Base-by-base conservation (phyloP, 1,284 basidiomycete species). In the Ustilago nuda region DNA sequence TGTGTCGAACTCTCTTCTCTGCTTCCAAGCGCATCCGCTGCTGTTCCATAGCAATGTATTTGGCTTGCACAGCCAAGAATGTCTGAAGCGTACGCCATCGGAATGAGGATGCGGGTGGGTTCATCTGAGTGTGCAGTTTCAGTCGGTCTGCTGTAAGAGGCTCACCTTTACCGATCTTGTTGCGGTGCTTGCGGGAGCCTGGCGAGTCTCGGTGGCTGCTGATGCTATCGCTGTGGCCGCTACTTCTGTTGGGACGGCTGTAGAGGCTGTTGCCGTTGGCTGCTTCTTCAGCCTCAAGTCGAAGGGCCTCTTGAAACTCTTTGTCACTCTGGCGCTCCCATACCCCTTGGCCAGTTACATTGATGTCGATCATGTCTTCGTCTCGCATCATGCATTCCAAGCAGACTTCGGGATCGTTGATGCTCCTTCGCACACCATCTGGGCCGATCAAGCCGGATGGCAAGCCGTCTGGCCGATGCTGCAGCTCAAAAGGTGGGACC, bases 371-470 rank as follows among this genome's bases (percentile, higher is more conserved):
- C 92, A 99, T 94, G 85, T 99, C 96, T 84, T 96, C 92, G 87
- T 99, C 96, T 50, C 96, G 92, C 96, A 99, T 99, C 82, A 97
- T 94, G 86, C 96, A 99, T 87, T 99, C 96, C 55, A 98, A 89
- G 82, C 96, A 99, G 50, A 98, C 88, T 86, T 98, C 95, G n/a
- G 79, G 82, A 52, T 85, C 84, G 46, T 80, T 83, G 63, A 81
- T 65, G 57, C 77, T 82, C 9, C 72, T 64, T 15, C 79, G 73
- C n/a, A 83, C 70, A 32, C 82, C 82, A 52, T 83, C 79, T 39
- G 82, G 79, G 2, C 82, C 82, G 39, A 81, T 78, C 52, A 83
- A 50, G 19, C 73, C 81, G 1, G 80, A 78, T 2, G 79, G 82
- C 15, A 84, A 67, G 3, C 82, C 83, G 48, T 84, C 78, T 11